These are phyloP conservation scores for Plasmopara muralis DNA, from an alignment of 352 stramenopile genomes.

Conservation along the genomic window DNA sequence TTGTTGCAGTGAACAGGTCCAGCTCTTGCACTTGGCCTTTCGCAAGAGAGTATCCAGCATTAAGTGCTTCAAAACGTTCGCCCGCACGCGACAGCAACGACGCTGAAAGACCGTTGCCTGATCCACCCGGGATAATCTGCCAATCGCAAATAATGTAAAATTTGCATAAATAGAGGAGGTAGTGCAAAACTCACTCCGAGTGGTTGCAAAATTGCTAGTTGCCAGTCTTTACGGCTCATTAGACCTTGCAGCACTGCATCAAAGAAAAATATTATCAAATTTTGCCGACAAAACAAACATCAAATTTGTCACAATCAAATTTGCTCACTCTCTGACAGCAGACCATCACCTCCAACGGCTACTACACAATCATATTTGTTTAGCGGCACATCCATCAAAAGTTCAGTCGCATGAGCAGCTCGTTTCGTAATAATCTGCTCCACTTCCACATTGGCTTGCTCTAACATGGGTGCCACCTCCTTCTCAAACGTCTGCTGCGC, in stretches of 20 bases:
- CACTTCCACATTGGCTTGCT: constrained; percentile 49
- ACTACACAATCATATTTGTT: constrained; percentile 61
- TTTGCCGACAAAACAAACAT: too few relatives aligned
- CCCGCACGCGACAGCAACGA: constrained; percentile 44
- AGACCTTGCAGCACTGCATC: constrained; percentile 63
- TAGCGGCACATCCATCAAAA: constrained; percentile 34
- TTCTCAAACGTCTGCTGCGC: constrained; percentile 46
- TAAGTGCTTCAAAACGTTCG: constrained; percentile 45
- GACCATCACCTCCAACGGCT: constrained; percentile 53
- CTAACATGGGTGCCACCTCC: constrained; percentile 43
- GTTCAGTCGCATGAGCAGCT: constrained; percentile 52
- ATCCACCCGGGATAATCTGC: constrained; percentile 44
- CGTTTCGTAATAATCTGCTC: constrained; percentile 46
- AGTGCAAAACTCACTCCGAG: constrained; percentile 35
- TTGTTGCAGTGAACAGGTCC: constrained; percentile 50
- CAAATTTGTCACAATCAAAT: not conserved
- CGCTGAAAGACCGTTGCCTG: constrained; percentile 59
- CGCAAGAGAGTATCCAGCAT: constrained; percentile 54
- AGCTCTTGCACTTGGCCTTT: constrained; percentile 60
- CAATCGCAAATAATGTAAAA: not conserved
- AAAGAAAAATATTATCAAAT: constrained; percentile 10
- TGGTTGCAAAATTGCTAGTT: constrained; percentile 44
- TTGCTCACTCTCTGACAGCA: constrained; percentile 62
- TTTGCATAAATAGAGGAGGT: not conserved
- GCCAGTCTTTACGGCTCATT: constrained; percentile 56